Base-by-base conservation (phyloP, 495 filamentous ascomycete species). In the Penicillium verhagenii region DNA sequence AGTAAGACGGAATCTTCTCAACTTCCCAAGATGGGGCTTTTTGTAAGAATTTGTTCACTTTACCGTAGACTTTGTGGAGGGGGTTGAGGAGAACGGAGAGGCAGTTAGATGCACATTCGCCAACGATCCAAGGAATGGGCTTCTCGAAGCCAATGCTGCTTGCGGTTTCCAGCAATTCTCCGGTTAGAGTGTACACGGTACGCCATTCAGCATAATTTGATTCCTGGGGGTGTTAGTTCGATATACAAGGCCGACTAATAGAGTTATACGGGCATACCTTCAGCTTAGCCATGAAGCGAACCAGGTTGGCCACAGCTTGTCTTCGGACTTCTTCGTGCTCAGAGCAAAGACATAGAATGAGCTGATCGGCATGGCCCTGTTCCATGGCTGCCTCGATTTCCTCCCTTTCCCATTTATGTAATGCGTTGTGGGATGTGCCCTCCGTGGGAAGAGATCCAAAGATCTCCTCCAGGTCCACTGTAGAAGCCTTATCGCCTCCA, bases 21-120 rank as follows among this genome's bases (percentile, higher is more conserved):
- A 87, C 56, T 21, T 84, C 79, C 88, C 93, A 95, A 8, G 75
- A 64, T 2, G 94, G 92, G 0, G 84, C 79, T 44, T 82, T 83
- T 35, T 87, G 86, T 40, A 98, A 81, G 67, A 93, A 93, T 20
- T 79, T 78, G 75, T 96, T 96, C 75, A 93, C 74, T 63, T 96
- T 96, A 25, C 83, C 80, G 62, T 96, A 98, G 33, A 97, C 79
- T 54, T 83, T 84, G 61, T 96, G 89, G 39, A 88, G 74, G 8
- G 94, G 93, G 55, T 93, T 85, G 2, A 74, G 77, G 21, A 95
- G 71, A 18, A 96, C 83, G 1, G 78, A 65, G 8, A 92, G 72
- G 14, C 83, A 84, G 52, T 81, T 82, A 31, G 86, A 80, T 19
- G 91, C 85, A 59, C 95, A 94, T 38, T 87, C 81, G 6, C 85